A percentile compares a stretch with the other conserved stretches of the same genome.
Conservation (phyloP, 2,329 filamentous ascomycete genomes). For the Cercospora sp. region DNA sequence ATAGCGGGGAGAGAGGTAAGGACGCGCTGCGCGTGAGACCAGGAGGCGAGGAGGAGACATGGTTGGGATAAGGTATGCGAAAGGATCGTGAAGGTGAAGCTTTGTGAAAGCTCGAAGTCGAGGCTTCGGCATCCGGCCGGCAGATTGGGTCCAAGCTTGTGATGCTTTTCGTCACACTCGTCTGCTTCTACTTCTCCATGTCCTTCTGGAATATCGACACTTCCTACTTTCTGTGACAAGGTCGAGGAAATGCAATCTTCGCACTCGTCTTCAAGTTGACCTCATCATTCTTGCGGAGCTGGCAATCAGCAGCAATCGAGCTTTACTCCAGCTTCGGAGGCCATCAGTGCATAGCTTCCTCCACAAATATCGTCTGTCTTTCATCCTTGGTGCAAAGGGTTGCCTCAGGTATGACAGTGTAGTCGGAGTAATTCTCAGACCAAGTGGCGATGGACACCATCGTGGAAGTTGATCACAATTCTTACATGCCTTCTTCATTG, state of each 20-base stretch:
- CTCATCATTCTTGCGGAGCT: background rate
- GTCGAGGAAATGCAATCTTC: background rate
- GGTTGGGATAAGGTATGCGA: background rate
- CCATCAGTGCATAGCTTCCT: background rate
- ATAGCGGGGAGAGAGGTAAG: constrained; percentile 33
- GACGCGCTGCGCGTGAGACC: constrained; percentile 17
- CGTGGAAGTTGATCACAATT: no score
- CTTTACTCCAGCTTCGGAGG: background rate
- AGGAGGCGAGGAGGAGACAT: constrained; percentile 9
- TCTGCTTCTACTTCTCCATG: background rate
- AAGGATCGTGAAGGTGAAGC: background rate
- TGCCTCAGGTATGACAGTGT: background rate
- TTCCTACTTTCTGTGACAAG: background rate
- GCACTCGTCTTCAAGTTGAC: background rate
- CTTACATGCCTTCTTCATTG: background rate
- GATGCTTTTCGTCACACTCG: background rate
- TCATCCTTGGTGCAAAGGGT: background rate
- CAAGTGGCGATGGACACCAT: no score
- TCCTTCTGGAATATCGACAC: background rate
- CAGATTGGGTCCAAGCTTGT: background rate
- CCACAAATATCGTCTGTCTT: background rate
- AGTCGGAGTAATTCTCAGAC: background rate
- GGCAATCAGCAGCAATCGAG: background rate
- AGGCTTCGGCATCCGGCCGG: background rate
- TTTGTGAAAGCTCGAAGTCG: constrained; percentile 6